Percentiles rank a stretch among this genome's conserved stretches.
phyloP scores from a whole-genome alignment of 2,329 filamentous ascomycete genomes.

The Botrytis cinerea region DNA sequence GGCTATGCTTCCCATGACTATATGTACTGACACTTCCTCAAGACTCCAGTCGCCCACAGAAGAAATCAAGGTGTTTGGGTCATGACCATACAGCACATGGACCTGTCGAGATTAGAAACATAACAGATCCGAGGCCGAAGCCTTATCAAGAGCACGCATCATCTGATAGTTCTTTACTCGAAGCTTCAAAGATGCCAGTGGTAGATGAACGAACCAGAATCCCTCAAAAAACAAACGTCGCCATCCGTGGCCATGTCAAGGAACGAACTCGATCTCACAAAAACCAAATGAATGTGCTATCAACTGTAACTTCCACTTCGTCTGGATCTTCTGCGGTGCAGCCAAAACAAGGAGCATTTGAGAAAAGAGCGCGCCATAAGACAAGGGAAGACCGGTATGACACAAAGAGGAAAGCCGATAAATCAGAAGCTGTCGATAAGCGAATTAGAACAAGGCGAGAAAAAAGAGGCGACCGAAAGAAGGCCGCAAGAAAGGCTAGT shows the following conservation, averaged over 20 bases:
- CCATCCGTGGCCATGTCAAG: neutral
- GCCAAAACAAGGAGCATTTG: constrained; percentile 37
- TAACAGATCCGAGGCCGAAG: neutral
- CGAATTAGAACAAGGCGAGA: constrained; percentile 29
- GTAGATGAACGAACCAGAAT: neutral
- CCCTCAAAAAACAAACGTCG: neutral
- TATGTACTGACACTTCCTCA: neutral
- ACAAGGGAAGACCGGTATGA: constrained; percentile 59
- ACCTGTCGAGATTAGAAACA: neutral
- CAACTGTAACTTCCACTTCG: neutral
- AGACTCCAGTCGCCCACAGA: neutral
- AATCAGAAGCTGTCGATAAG: constrained; percentile 28
- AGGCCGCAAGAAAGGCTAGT: constrained; percentile 34
- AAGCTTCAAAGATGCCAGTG: constrained; percentile 18
- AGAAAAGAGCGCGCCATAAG: constrained; percentile 56
- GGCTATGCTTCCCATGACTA: neutral
- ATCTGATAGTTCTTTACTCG: constrained; percentile 37
- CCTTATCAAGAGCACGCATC: constrained; percentile 26
- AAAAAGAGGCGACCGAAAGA: constrained; percentile 31
- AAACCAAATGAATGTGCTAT: constrained; percentile 24
- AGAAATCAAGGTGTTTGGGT: neutral
- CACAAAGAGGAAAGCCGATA: constrained; percentile 42
- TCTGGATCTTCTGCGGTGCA: neutral
- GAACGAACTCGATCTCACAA: constrained; percentile 17
- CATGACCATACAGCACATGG: neutral